phyloP scores from a whole-genome alignment of 345 rosid species.

The Salix koriyanagi region DNA sequence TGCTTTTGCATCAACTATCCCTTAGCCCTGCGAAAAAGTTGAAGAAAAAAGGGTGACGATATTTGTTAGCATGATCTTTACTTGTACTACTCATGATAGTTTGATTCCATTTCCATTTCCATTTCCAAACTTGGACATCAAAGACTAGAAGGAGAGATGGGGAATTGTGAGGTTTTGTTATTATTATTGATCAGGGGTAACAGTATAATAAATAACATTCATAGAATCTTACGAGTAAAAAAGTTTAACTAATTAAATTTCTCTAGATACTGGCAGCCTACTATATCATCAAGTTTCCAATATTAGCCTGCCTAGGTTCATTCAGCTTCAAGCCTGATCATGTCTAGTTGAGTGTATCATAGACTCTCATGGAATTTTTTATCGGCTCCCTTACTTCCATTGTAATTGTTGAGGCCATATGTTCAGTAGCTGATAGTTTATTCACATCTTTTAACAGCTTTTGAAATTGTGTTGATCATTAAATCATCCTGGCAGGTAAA shows the following conservation, averaged over 20 bases:
- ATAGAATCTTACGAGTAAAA: background rate
- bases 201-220: background rate
- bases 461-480: background rate
- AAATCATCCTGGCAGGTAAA: constrained; percentile 54
- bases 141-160: background rate
- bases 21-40: background rate
- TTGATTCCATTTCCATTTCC: background rate
- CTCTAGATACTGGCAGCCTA: background rate
- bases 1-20: background rate
- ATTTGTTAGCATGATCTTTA: background rate
- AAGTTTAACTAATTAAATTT: background rate
- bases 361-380: background rate
- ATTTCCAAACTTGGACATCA: background rate
- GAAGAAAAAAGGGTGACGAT: background rate
- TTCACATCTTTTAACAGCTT: background rate
- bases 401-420: background rate
- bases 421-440: background rate
- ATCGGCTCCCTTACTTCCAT: background rate
- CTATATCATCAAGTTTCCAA: background rate
- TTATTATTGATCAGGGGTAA: background rate
- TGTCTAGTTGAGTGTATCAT: background rate
- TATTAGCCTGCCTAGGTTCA: background rate
- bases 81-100: background rate
- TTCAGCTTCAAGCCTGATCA: background rate
- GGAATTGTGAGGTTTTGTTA: background rate